Base-by-base conservation (phyloP, 2,329 filamentous ascomycete species). In the Leptodontidium sp. region DNA sequence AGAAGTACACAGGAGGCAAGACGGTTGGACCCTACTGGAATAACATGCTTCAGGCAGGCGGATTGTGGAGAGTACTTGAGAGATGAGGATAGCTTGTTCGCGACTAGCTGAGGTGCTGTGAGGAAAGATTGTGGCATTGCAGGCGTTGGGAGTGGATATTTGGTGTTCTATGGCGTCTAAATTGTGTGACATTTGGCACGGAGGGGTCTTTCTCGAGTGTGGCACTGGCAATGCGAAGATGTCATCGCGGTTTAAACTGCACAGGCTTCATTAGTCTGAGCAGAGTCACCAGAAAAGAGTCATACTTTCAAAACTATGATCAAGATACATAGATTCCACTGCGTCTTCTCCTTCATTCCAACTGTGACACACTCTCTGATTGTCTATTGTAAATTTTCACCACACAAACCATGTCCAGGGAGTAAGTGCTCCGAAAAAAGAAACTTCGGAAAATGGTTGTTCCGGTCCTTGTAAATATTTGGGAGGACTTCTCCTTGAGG, bases 11-110 rank as follows among this genome's bases (percentile, higher is more conserved):
- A 91, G 21, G 94, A 98, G 80, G 90, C 92, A 32, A 86, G 93
- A 77, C 87, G 93, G 73, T 80, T 98, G 75, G 96, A 98, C 72
- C 96, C 96, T 0, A 99, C 96, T 0, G 93, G 91, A 12, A 91
- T 98, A 70, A 91, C 93, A 11, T 91, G 91, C 66, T 98, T 98
- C 82, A 87, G 95, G 73, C 96, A 99, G 82, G 93, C 93, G 0
- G 96, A 99, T 83, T 91, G 93, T 75, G 96, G 96, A 75, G 95
- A 98, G 83, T 99, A 97, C 78, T 84, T 99, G 77, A 89, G 96
- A 78, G 95, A 98, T 76, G 89, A 91, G 79, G 88, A 90, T 78
- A 88, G 87, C 66, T 78, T 91, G 65, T 91, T 91, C 77, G 84
- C 87, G 32, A 82, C 85, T 26, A 74, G 66, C 21, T 77, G 66